phyloP scores from a whole-genome alignment of 306 rosid species.

The Rubus parviflorus region DNA sequence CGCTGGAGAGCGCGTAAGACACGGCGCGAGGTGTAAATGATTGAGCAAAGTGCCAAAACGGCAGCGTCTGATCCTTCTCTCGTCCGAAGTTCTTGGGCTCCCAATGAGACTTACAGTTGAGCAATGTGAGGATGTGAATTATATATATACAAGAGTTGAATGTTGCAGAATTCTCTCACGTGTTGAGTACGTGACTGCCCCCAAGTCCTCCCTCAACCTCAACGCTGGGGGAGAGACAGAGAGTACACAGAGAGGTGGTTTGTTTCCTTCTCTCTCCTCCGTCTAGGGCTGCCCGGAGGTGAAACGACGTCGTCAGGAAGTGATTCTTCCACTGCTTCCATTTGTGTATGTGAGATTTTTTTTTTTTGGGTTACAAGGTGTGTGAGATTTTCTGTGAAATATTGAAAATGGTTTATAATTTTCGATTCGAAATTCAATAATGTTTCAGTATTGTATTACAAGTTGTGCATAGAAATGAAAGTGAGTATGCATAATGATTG shows the following conservation, averaged over 20 bases:
- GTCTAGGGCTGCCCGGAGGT: neutral
- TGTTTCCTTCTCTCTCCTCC: neutral
- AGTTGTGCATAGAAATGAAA: constrained; percentile 17
- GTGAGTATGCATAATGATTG: neutral
- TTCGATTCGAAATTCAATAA: neutral
- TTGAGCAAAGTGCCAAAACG: neutral
- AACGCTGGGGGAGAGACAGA: neutral
- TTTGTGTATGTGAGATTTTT: constrained; percentile 17
- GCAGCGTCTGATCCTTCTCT: neutral
- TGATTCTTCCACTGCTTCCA: neutral
- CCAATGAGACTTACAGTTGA: constrained; percentile 4
- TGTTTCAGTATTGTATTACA: neutral
- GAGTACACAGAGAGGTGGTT: neutral
- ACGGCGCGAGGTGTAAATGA: too few species aligned
- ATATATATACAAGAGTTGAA: neutral
- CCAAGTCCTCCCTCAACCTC: constrained; percentile 1
- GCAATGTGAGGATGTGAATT: neutral
- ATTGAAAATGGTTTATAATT: neutral
- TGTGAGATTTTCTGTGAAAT: neutral
- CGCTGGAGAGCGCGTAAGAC: neutral
- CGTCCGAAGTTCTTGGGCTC: constrained; percentile 10
- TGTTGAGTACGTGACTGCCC: neutral
- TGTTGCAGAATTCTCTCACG: neutral
- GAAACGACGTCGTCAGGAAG: constrained; percentile 7
- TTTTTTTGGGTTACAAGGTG: too few species aligned